A percentile compares a stretch with the other conserved stretches of the same genome.
These are phyloP conservation scores for Vicia sativa DNA, from an alignment of 306 rosid species.

Conservation along the genomic window DNA sequence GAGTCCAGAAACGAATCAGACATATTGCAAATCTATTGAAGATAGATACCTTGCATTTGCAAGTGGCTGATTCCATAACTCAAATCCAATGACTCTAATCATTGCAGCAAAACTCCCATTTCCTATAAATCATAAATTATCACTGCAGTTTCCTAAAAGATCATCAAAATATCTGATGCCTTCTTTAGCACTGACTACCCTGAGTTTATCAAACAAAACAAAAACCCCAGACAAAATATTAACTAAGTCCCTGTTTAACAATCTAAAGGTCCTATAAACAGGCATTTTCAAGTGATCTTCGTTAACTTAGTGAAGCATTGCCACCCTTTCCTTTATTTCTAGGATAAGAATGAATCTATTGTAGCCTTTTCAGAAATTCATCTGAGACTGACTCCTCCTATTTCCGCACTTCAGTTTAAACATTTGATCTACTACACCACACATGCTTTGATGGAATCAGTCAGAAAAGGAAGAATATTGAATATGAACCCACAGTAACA, in stretches of 20 bases:
- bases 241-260: not conserved
- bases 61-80: not conserved
- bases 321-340: slow-evolving; percentile 10
- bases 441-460: not conserved
- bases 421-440: not conserved
- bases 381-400: not conserved
- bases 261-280: not conserved
- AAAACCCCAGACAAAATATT: not conserved
- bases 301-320: slow-evolving; percentile 6
- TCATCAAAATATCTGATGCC: not conserved
- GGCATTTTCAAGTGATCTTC: not conserved
- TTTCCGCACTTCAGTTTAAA: slow-evolving; percentile 15
- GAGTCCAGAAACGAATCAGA: not conserved
- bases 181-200: not conserved
- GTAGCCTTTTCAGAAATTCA: slow-evolving; percentile 11
- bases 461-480: not conserved
- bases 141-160: slow-evolving; percentile 5
- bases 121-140: not conserved
- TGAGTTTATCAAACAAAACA: not conserved
- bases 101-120: not conserved
- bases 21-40: not conserved
- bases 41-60: not conserved
- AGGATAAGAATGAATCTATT: slow-evolving; percentile 12
- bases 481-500: slow-evolving; percentile 13
- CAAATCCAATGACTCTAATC: not conserved